Conservation (phyloP, 768 basidiomycete genomes). For the Boletus sp. region DNA sequence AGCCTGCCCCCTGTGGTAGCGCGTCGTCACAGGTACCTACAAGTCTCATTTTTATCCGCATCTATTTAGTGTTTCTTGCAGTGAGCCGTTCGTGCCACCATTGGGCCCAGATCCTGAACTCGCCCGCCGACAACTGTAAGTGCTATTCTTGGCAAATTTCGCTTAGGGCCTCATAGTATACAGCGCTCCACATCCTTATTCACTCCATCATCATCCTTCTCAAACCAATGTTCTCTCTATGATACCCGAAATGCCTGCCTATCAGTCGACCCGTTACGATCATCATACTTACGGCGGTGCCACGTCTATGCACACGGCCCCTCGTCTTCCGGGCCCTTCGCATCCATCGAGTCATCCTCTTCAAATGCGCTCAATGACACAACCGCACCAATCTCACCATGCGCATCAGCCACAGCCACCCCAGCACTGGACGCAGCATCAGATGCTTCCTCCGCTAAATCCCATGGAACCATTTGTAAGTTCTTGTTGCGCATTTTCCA, state of each 20-base stretch:
- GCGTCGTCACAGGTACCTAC: slow-evolving; percentile 41
- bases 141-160: slow-evolving; percentile 6
- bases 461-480: slow-evolving; percentile 68
- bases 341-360: slow-evolving; percentile 31
- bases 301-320: slow-evolving; percentile 28
- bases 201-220: slow-evolving; percentile 38
- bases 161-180: slow-evolving; percentile 16
- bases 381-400: slow-evolving; percentile 37
- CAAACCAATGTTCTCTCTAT: slow-evolving; percentile 48
- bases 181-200: slow-evolving; percentile 47
- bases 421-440: slow-evolving; percentile 54
- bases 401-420: slow-evolving; percentile 23
- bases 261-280: slow-evolving; percentile 55
- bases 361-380: slow-evolving; percentile 51
- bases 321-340: slow-evolving; percentile 40
- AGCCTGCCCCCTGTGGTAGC: slow-evolving; percentile 37
- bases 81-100: slow-evolving; percentile 46
- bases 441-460: slow-evolving; percentile 45
- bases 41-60: neutral
- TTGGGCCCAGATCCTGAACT: slow-evolving; percentile 45
- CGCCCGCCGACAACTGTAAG: slow-evolving; percentile 49
- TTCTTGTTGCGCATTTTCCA: slow-evolving; percentile 7
- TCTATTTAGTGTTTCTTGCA: slow-evolving; percentile 21
- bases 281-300: slow-evolving; percentile 41
- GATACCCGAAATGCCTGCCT: slow-evolving; percentile 58